A percentile compares a stretch with the other conserved stretches of the same genome.
Evolutionary conservation across 805 yeast genomes (phyloP).

Genomic region (Starmerella sp.): DNA sequence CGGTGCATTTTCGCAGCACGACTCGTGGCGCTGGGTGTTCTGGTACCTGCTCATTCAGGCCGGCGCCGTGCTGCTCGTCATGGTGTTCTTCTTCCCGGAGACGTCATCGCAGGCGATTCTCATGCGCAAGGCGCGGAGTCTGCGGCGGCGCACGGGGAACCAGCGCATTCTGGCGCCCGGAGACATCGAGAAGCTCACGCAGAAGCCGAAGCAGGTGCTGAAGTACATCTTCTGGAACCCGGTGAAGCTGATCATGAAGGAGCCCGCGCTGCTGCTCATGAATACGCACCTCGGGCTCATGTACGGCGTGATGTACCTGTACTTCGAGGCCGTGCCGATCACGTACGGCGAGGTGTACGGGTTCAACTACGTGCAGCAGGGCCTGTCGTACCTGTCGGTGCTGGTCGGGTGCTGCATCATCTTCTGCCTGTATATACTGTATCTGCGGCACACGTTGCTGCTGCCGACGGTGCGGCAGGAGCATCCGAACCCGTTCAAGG

Average conservation of each 20-base stretch:
- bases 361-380: conserved; percentile 39
- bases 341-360: conserved; percentile 37
- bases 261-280: conserved; percentile 46
- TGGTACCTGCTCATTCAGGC: conserved; percentile 38
- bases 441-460: conserved; percentile 5
- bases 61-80: conserved; percentile 31
- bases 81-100: conserved; percentile 39
- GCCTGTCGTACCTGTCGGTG: conserved; percentile 39
- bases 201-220: conserved; percentile 3
- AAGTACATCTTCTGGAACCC: conserved; percentile 30
- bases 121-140: conserved; percentile 38
- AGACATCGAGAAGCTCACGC: conserved; percentile 12
- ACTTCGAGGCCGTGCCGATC: conserved; percentile 54
- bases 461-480: conserved; percentile 3
- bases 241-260: conserved; percentile 35
- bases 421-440: conserved; percentile 14
- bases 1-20: conserved; percentile 35
- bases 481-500: conserved; percentile 6
- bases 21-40: conserved; percentile 46
- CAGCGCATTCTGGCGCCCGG: conserved; percentile 11
- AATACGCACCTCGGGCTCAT: conserved; percentile 41
- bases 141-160: conserved; percentile 35
- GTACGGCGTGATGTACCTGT: conserved; percentile 44
- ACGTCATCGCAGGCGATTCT: conserved; percentile 37
- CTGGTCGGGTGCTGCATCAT: conserved; percentile 38